Percentiles rank a stretch among this genome's conserved stretches.
Conservation (phyloP, 768 basidiomycete species). For the Tremella fuciformis region DNA sequence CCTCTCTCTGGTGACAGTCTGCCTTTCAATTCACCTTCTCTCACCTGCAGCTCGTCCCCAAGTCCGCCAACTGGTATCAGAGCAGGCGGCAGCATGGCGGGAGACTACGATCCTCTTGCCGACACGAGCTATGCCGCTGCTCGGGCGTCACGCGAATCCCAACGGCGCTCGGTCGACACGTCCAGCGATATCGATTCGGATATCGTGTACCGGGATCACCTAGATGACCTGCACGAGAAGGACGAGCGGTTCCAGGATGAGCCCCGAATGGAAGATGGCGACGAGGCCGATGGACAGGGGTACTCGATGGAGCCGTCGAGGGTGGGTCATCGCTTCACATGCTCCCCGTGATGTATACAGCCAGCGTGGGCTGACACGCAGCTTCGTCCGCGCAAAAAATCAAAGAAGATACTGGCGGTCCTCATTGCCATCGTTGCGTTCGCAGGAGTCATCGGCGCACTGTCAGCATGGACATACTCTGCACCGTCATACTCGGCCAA, state of each 20-base stretch:
- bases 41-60: no score
- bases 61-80: no score
- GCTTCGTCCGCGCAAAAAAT: conserved; percentile 33
- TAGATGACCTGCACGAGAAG: conserved; percentile 44
- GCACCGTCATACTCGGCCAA: conserved; percentile 56
- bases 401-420: conserved; percentile 61
- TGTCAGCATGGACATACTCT: conserved; percentile 70
- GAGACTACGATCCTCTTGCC: neutral
- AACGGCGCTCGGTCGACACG: conserved; percentile 17
- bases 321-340: conserved; percentile 26
- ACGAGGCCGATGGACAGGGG: conserved; percentile 27
- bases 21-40: neutral
- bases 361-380: conserved; percentile 13
- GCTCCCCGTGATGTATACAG: no score
- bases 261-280: conserved; percentile 29
- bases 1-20: no score
- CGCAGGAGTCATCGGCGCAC: conserved; percentile 68
- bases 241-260: conserved; percentile 44
- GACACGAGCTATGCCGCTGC: neutral
- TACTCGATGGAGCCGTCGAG: conserved; percentile 34
- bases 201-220: conserved; percentile 35
- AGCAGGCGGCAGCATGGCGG: conserved; percentile 2
- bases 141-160: neutral
- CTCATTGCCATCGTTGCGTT: conserved; percentile 63
- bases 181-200: conserved; percentile 33